Conservation (phyloP, 331 rosid species). For the Erythrophleum ivorense region DNA sequence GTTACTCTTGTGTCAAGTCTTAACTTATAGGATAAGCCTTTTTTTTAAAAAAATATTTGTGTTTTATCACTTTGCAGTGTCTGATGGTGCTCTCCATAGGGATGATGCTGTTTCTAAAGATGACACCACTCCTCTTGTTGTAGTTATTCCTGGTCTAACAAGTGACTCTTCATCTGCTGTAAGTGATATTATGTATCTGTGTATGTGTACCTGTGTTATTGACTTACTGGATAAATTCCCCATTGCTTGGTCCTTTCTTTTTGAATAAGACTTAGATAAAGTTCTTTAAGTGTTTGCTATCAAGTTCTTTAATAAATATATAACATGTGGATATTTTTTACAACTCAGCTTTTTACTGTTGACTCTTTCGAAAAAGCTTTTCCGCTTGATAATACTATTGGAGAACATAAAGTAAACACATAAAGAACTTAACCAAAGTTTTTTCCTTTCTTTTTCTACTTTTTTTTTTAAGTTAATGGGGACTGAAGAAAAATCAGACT, state of each 20-base stretch:
- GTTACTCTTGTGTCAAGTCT: background rate
- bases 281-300: too few relatives aligned
- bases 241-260: background rate
- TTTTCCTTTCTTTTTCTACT: background rate
- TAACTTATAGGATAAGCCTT: background rate
- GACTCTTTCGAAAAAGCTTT: too few relatives aligned
- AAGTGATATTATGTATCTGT: slow-evolving; percentile 48
- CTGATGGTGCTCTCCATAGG: slow-evolving; percentile 40
- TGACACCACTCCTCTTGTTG: slow-evolving; percentile 67
- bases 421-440: too few relatives aligned
- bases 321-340: too few relatives aligned
- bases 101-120: slow-evolving; percentile 45
- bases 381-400: too few relatives aligned
- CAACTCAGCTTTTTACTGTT: too few relatives aligned
- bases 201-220: slow-evolving; percentile 4
- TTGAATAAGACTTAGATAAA: too few relatives aligned
- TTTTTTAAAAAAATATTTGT: background rate
- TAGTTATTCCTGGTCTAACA: slow-evolving; percentile 87
- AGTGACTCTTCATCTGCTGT: slow-evolving; percentile 85
- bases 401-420: too few relatives aligned
- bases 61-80: slow-evolving; percentile 50
- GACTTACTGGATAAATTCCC: background rate
- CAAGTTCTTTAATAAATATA: too few relatives aligned
- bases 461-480: slow-evolving; percentile 10
- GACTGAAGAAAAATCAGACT: slow-evolving; percentile 7